Evolutionary conservation across 768 basidiomycete species (phyloP).

Genomic region (Auricularia sp.): DNA sequence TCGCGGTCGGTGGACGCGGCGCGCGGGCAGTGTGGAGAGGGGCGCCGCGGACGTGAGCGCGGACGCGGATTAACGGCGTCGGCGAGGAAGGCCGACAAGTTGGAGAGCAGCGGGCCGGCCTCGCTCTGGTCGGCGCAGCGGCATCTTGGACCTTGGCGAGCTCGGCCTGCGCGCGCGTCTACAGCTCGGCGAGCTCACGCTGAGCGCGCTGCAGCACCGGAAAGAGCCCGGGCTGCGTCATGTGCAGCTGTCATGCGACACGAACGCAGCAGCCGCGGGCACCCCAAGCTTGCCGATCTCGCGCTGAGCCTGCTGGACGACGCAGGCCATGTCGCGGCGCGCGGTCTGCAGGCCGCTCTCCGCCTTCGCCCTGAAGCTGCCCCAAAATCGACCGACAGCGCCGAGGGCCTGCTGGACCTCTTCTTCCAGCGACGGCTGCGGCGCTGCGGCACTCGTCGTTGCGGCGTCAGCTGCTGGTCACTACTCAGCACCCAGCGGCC

Average conservation of each 20-base stretch:
- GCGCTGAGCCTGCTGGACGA: constrained; percentile 71
- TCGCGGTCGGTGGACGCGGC: no score
- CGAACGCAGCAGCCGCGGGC: constrained; percentile 17
- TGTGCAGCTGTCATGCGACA: no score
- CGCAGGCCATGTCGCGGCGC: constrained; percentile 60
- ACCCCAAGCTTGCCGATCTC: constrained; percentile 55
- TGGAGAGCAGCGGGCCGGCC: constrained; percentile 27
- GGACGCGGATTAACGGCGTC: constrained; percentile 64
- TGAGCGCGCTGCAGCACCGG: constrained; percentile 43
- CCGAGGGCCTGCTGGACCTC: constrained; percentile 85
- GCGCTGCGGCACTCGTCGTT: constrained; percentile 38
- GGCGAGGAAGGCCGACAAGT: constrained; percentile 37
- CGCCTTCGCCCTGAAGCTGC: constrained; percentile 83
- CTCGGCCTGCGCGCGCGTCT: constrained; percentile 48
- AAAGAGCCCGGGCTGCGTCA: no score
- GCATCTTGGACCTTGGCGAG: constrained; percentile 18
- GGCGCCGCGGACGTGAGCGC: no score
- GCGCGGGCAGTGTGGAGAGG: no score
- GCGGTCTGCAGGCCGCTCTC: constrained; percentile 56
- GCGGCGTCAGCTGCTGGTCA: constrained; percentile 18
- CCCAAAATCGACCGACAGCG: constrained; percentile 83
- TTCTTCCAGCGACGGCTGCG: constrained; percentile 61
- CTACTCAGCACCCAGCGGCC: background rate
- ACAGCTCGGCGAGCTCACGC: constrained; percentile 54
- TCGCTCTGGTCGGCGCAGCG: constrained; percentile 39